These are phyloP conservation scores for Colletotrichum horii DNA, from an alignment of 2,329 filamentous ascomycete species.

Conservation along the genomic window DNA sequence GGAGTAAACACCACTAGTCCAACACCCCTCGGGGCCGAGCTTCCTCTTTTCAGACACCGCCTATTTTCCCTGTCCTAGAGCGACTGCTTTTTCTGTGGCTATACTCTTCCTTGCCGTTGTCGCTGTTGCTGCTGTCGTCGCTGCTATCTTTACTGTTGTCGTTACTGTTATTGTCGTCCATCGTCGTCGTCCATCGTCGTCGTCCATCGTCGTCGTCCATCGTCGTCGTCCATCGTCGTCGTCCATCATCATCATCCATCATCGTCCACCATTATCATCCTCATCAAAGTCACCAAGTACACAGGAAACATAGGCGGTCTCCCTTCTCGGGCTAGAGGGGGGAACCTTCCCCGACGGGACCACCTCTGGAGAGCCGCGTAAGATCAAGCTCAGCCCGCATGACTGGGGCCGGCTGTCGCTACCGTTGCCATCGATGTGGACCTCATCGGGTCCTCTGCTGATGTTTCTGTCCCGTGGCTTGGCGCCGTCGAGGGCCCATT, in stretches of 20 bases:
- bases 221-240: too few species aligned
- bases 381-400: neutral
- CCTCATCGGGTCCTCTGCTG: neutral
- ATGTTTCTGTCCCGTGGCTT: neutral
- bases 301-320: neutral
- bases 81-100: neutral
- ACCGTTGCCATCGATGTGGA: neutral
- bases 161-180: too few species aligned
- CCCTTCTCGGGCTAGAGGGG: neutral
- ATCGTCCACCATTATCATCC: too few species aligned
- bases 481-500: neutral
- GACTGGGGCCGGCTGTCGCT: neutral
- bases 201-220: too few species aligned
- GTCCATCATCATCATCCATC: too few species aligned
- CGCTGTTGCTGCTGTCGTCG: neutral
- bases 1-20: neutral
- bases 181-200: too few species aligned
- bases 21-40: neutral
- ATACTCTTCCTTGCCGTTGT: neutral
- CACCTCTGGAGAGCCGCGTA: neutral
- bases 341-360: neutral
- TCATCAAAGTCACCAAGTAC: neutral
- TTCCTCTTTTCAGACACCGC: neutral
- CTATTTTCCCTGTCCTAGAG: neutral
- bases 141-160: neutral